Conservation (phyloP, 371 early-diverging fungal genomes). For the Batkoa obscura region DNA sequence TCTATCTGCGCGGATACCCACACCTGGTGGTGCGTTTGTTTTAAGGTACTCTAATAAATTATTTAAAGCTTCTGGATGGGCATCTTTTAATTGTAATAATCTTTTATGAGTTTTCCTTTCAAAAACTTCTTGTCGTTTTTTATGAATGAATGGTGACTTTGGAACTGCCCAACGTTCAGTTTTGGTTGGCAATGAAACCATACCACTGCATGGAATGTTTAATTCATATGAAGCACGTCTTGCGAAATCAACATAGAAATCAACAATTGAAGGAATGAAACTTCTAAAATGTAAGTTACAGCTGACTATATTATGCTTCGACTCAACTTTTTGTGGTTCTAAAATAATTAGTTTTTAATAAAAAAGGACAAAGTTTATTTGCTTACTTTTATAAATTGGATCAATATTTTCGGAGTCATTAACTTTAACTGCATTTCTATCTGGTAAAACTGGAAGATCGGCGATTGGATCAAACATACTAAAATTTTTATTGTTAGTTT, state of each 20-base stretch:
- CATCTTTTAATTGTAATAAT: conserved; percentile 61
- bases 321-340: conserved; percentile 22
- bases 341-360: not conserved
- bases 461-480: no score
- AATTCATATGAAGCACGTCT: conserved; percentile 59
- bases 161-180: conserved; percentile 76
- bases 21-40: conserved; percentile 51
- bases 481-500: no score
- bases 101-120: conserved; percentile 80
- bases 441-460: no score
- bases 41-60: conserved; percentile 57
- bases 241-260: conserved; percentile 71
- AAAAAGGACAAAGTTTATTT: not conserved
- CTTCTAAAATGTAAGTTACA: conserved; percentile 52
- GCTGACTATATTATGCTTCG: conserved; percentile 41
- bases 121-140: conserved; percentile 90
- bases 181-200: conserved; percentile 55
- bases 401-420: no score
- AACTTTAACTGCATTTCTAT: no score
- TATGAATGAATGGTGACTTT: conserved; percentile 87
- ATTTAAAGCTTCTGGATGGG: conserved; percentile 51
- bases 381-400: conserved; percentile 5
- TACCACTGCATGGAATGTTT: conserved; percentile 54
- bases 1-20: conserved; percentile 50
- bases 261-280: conserved; percentile 59